Conservation (phyloP, 1,284 basidiomycete species). For the Boletellus deceptivus region DNA sequence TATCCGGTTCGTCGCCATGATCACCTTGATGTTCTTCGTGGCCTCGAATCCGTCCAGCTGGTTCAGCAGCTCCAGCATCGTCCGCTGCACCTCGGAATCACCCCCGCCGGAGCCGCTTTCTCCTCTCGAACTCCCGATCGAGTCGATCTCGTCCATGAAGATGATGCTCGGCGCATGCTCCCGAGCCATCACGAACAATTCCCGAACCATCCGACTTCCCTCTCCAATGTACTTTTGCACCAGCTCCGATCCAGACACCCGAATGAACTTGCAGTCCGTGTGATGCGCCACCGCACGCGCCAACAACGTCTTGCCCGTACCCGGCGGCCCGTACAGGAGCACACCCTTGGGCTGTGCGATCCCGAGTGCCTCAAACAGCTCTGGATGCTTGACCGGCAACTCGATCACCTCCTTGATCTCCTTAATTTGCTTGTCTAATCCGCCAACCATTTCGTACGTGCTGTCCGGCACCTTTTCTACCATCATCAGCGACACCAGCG, state of each 20-base stretch:
- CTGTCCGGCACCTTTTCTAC: slow-evolving; percentile 99
- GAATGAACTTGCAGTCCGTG: slow-evolving; percentile 97
- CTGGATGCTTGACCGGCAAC: slow-evolving; percentile 96
- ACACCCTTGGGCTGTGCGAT: slow-evolving; percentile 99
- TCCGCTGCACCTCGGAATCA: slow-evolving; percentile 96
- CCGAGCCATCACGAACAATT: slow-evolving; percentile 98
- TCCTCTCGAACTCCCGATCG: slow-evolving; percentile 92
- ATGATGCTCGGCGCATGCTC: slow-evolving; percentile 99
- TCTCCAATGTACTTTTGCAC: slow-evolving; percentile 99
- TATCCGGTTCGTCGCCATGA: slow-evolving; percentile 99
- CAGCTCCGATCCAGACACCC: slow-evolving; percentile 92
- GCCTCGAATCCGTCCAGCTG: slow-evolving; percentile 98
- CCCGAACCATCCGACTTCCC: slow-evolving; percentile 94
- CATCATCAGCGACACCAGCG: slow-evolving; percentile 97
- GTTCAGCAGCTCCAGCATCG: slow-evolving; percentile 96
- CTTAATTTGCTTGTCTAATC: slow-evolving; percentile 98
- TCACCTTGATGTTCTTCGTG: slow-evolving; percentile 98
- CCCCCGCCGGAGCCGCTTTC: slow-evolving; percentile 87
- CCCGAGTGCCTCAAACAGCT: slow-evolving; percentile 94
- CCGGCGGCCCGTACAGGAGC: slow-evolving; percentile 93
- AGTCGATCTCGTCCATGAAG: slow-evolving; percentile 99
- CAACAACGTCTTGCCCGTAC: slow-evolving; percentile 94
- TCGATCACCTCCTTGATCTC: slow-evolving; percentile 99
- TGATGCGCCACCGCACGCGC: slow-evolving; percentile 96
- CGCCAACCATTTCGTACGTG: slow-evolving; percentile 99